Evolutionary conservation across 139 green algal species (phyloP).

Genomic region (Limnomonas spitsbergensis): DNA sequence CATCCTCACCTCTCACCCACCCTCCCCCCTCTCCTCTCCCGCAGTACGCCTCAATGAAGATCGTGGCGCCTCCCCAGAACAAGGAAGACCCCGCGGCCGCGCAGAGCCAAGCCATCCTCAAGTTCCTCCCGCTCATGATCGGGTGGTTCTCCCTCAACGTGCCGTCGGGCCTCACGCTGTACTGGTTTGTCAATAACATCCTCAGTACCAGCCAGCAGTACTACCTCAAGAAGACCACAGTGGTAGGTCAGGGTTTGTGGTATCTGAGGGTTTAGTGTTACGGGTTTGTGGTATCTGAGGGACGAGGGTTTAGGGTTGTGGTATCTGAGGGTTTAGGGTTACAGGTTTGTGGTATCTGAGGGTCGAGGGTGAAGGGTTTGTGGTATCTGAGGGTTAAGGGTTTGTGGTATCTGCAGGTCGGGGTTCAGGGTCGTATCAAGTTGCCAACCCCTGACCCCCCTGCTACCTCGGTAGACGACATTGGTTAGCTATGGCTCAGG

Average conservation of each 20-base stretch:
- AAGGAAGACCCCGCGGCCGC: slow-evolving; percentile 21
- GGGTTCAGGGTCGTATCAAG: too few species aligned
- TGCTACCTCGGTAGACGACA: too few species aligned
- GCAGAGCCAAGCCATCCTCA: slow-evolving; percentile 73
- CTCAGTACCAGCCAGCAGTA: slow-evolving; percentile 83
- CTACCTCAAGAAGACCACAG: slow-evolving; percentile 16
- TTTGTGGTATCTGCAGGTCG: too few species aligned
- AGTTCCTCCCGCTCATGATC: slow-evolving; percentile 97
- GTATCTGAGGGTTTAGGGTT: too few species aligned
- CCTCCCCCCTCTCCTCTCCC: too few species aligned
- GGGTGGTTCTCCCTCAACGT: slow-evolving; percentile 98
- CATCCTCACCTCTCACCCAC: too few species aligned
- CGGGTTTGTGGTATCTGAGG: neutral
- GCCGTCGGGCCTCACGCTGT: slow-evolving; percentile 91
- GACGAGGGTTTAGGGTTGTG: neutral
- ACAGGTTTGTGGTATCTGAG: too few species aligned
- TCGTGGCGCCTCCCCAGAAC: slow-evolving; percentile 51
- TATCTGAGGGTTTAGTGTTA: neutral
- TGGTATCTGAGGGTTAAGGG: too few species aligned
- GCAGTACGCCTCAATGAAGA: slow-evolving; percentile 75
- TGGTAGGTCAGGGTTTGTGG: neutral
- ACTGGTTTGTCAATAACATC: slow-evolving; percentile 99
- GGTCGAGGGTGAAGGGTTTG: too few species aligned
- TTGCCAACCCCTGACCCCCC: too few species aligned
- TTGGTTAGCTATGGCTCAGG: too few species aligned